phyloP scores from a whole-genome alignment of 2,329 filamentous ascomycete genomes.

The Westerdykella sp. region DNA sequence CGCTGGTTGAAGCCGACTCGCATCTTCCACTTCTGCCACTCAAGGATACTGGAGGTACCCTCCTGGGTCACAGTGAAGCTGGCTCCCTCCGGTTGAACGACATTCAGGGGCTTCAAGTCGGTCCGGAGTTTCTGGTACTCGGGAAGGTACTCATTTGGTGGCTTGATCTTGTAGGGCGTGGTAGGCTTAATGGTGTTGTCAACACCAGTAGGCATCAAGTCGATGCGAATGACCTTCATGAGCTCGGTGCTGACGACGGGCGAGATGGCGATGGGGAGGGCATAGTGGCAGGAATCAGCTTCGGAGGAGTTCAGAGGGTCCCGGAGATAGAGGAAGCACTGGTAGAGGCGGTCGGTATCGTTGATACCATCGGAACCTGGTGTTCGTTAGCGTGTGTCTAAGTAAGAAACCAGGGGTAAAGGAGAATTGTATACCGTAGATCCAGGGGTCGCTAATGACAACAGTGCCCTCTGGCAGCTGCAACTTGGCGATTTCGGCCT shows the following conservation, averaged over 20 bases:
- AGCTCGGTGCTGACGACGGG: constrained; percentile 59
- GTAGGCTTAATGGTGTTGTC: constrained; percentile 54
- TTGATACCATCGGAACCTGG: constrained; percentile 42
- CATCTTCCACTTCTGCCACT: constrained; percentile 68
- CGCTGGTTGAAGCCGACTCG: constrained; percentile 63
- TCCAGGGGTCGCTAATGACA: constrained; percentile 61
- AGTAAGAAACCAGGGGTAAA: neutral
- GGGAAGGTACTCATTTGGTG: constrained; percentile 60
- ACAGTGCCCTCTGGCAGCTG: constrained; percentile 52
- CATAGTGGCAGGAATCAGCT: constrained; percentile 63
- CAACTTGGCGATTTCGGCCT: constrained; percentile 55
- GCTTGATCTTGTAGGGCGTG: constrained; percentile 52
- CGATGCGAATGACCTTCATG: constrained; percentile 62
- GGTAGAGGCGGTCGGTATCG: constrained; percentile 49
- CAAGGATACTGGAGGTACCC: constrained; percentile 50
- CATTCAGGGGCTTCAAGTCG: constrained; percentile 59
- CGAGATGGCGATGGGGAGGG: constrained; percentile 60
- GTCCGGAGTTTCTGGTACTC: constrained; percentile 56
- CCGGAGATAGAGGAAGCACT: constrained; percentile 62
- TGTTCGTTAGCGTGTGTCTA: neutral
- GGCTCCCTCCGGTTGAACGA: constrained; percentile 59
- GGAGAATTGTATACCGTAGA: constrained; percentile 49
- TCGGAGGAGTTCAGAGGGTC: constrained; percentile 55
- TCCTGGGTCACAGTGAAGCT: constrained; percentile 52
- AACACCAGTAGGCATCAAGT: constrained; percentile 60